A percentile compares a stretch with the other conserved stretches of the same genome.
phyloP scores from a whole-genome alignment of 176 grass and related monocot species.

The Tillandsia leiboldiana region DNA sequence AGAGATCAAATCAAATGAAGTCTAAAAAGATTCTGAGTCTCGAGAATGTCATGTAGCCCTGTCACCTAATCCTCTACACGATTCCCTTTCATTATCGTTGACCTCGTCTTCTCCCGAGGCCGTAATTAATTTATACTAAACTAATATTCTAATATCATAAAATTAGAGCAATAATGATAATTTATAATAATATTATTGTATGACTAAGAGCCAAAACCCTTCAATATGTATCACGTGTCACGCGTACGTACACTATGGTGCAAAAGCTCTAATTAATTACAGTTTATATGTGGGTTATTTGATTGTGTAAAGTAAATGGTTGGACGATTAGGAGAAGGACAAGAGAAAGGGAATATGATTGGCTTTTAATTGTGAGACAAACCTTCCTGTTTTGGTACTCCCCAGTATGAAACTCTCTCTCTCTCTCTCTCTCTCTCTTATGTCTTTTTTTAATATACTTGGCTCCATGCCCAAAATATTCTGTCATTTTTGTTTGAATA shows the following conservation, averaged over 20 bases:
- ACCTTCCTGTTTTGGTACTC: not conserved
- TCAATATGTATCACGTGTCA: not conserved
- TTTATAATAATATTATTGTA: too few relatives aligned
- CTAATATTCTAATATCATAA: not conserved
- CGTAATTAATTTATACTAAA: not conserved
- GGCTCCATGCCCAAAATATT: conserved; percentile 3
- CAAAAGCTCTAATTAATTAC: not conserved
- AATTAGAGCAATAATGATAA: not conserved
- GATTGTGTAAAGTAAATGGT: conserved; percentile 3
- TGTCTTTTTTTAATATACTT: not conserved
- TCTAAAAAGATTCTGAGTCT: not conserved
- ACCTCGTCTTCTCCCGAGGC: conserved; percentile 1
- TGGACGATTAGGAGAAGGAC: conserved; percentile 1
- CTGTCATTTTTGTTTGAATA: not conserved
- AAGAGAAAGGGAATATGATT: not conserved
- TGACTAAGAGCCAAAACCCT: not conserved
- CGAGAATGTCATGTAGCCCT: not conserved
- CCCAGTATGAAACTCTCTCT: not conserved
- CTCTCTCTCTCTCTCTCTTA: not conserved
- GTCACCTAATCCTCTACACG: conserved; percentile 9
- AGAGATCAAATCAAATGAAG: not conserved
- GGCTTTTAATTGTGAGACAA: conserved; percentile 3
- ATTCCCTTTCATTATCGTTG: not conserved
- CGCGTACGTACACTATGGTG: not conserved
- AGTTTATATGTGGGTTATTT: not conserved